These are phyloP conservation scores for Ajuga reptans DNA, from an alignment of 305 asterid genomes.

Conservation along the genomic window DNA sequence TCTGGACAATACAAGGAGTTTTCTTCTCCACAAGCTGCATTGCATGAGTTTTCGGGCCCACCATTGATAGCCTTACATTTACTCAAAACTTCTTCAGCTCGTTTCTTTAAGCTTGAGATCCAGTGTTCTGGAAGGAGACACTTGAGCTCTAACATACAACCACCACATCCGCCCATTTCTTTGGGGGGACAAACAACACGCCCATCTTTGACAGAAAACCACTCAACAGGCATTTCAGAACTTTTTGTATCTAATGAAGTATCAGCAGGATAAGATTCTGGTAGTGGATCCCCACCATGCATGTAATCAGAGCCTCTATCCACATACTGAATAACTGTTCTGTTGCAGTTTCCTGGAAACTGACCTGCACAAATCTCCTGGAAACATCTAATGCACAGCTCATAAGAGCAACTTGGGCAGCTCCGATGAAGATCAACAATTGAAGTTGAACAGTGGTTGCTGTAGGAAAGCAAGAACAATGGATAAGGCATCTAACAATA, in stretches of 20 bases:
- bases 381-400: slow-evolving; percentile 73
- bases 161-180: slow-evolving; percentile 78
- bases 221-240: slow-evolving; percentile 28
- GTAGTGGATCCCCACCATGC: slow-evolving; percentile 70
- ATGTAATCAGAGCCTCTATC: slow-evolving; percentile 58
- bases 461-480: slow-evolving; percentile 30
- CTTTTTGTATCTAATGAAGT: slow-evolving; percentile 18
- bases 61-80: slow-evolving; percentile 14
- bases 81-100: slow-evolving; percentile 35
- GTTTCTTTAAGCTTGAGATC: slow-evolving; percentile 48
- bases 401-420: slow-evolving; percentile 74
- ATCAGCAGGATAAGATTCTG: slow-evolving; percentile 25
- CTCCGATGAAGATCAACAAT: slow-evolving; percentile 86
- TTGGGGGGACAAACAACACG: slow-evolving; percentile 52
- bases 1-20: slow-evolving; percentile 56
- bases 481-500: not conserved
- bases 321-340: slow-evolving; percentile 27
- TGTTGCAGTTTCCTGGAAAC: slow-evolving; percentile 30
- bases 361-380: slow-evolving; percentile 51
- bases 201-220: slow-evolving; percentile 36
- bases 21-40: slow-evolving; percentile 46
- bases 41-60: slow-evolving; percentile 29
- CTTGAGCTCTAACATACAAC: slow-evolving; percentile 58
- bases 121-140: slow-evolving; percentile 59
- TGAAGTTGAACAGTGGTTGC: slow-evolving; percentile 86